Evolutionary conservation across 495 filamentous ascomycete species (phyloP), one percentile per base, ranked within the genome.

Genomic region (Neurospora tetrasperma): DNA sequence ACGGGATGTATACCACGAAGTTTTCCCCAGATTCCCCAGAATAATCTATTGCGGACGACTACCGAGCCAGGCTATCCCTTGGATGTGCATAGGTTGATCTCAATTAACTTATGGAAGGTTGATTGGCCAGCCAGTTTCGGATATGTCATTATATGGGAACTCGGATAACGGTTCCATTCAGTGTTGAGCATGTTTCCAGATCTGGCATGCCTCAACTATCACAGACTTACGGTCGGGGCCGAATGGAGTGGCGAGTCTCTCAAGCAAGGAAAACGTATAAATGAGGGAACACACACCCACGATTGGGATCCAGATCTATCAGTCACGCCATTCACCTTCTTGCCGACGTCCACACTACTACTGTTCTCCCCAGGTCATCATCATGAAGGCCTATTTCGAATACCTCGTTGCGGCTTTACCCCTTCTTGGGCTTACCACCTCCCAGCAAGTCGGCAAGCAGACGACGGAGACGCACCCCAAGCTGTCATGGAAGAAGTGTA

Each of bases 401-500:
- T 79, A 79, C 42, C 75, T 85, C 43, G 81, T 81, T 70, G 73
- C 80, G 69, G 74, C 74, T 16, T 70, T 78, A 70, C 73, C 75
- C 40, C 73, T 80, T 62, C 70, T 79, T 73, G 74, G 74, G 74
- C 79, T 81, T 18, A 77, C 72, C 41, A 44, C 72, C 70, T 82
- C 79, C 75, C 90, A 92, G 79, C 83, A 87, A 76, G 84, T 86
- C 75, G 89, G 89, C 78, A 89, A 79, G 23, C 62, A 83, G 76
- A 80, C 80, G 27, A 73, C 82, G 18, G 90, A 92, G 79, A 86
- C 82, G 12, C 89, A 91, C 73, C 89, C 89, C 70, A 82, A 85
- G 75, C 75, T 91, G 73, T 84, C 79, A 76, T 90, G 87, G 88
- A 83, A 86, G 78, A 85, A 84, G 70, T 91, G 88, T 78, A 82